Evolutionary conservation across 176 grass and related monocot species (phyloP).

Genomic region (Oryza australiensis): DNA sequence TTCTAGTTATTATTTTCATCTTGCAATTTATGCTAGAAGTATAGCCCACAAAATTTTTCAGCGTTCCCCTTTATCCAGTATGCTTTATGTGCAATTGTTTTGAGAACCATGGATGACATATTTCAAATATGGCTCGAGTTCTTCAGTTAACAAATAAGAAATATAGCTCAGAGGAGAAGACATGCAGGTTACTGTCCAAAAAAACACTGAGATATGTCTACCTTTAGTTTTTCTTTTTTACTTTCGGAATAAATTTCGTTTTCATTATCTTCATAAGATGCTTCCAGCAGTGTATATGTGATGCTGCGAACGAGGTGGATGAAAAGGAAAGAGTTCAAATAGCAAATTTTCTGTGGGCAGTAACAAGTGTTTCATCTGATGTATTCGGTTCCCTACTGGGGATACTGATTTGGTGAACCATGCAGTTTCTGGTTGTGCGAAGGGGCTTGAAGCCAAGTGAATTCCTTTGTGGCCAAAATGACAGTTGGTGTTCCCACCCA

Average conservation of each 20-base stretch:
- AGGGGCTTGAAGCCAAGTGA: constrained; percentile 90
- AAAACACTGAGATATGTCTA: background rate
- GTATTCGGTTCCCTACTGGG: background rate
- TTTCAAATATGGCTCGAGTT: background rate
- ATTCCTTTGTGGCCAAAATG: constrained; percentile 93
- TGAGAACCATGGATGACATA: background rate
- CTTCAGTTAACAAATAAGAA: background rate
- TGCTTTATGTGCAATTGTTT: background rate
- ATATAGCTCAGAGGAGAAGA: constrained; percentile 77
- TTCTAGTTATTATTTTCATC: background rate
- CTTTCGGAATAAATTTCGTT: constrained; percentile 11
- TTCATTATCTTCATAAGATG: constrained; percentile 61
- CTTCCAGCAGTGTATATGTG: constrained; percentile 71
- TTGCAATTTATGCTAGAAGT: background rate
- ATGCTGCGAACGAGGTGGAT: constrained; percentile 84
- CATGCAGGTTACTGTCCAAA: constrained; percentile 66
- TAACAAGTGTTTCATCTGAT: constrained; percentile 46
- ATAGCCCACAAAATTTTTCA: background rate
- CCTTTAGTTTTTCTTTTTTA: constrained; percentile 13
- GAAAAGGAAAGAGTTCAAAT: constrained; percentile 81
- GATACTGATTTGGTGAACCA: constrained; percentile 61
- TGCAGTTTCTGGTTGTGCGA: constrained; percentile 90
- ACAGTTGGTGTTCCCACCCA: constrained; percentile 47
- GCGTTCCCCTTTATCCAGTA: background rate
- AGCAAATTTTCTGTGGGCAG: constrained; percentile 84